phyloP scores from a whole-genome alignment of 495 filamentous ascomycete species.

The Penicillium riverlandense region DNA sequence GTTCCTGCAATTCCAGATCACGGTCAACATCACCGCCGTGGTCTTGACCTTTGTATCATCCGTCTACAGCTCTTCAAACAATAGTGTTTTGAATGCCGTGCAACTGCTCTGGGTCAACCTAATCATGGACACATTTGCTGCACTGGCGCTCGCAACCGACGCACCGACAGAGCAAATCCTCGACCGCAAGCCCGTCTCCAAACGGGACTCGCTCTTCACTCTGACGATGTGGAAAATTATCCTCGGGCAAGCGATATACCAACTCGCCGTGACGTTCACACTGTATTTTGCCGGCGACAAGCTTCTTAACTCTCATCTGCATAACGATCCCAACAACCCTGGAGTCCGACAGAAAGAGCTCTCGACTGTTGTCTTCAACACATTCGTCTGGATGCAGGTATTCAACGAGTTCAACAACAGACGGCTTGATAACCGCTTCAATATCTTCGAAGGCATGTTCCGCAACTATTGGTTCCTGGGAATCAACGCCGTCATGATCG shows the following conservation, averaged over 20 bases:
- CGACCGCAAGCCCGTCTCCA: constrained; percentile 77
- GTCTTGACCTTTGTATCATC: constrained; percentile 76
- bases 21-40: constrained; percentile 86
- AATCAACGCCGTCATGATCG: constrained; percentile 77
- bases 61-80: constrained; percentile 56
- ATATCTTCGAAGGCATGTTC: constrained; percentile 77
- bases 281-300: constrained; percentile 63
- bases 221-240: constrained; percentile 97
- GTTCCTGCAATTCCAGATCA: constrained; percentile 88
- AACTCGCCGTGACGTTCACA: constrained; percentile 69
- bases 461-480: constrained; percentile 74
- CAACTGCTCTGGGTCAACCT: constrained; percentile 90
- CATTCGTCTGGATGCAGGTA: constrained; percentile 95
- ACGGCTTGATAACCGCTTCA: constrained; percentile 80
- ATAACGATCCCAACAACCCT: constrained; percentile 20
- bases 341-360: constrained; percentile 38
- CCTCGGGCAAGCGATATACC: constrained; percentile 75
- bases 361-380: constrained; percentile 80
- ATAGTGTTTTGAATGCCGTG: constrained; percentile 74
- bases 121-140: constrained; percentile 91
- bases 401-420: constrained; percentile 95
- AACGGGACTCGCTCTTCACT: constrained; percentile 68
- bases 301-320: constrained; percentile 48
- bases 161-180: constrained; percentile 72
- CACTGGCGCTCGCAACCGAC: constrained; percentile 79